Percentiles rank a stretch among this genome's conserved stretches.
Evolutionary conservation across 202 grass and related monocot genomes (phyloP).

Genomic region (Elaeis oleifera): DNA sequence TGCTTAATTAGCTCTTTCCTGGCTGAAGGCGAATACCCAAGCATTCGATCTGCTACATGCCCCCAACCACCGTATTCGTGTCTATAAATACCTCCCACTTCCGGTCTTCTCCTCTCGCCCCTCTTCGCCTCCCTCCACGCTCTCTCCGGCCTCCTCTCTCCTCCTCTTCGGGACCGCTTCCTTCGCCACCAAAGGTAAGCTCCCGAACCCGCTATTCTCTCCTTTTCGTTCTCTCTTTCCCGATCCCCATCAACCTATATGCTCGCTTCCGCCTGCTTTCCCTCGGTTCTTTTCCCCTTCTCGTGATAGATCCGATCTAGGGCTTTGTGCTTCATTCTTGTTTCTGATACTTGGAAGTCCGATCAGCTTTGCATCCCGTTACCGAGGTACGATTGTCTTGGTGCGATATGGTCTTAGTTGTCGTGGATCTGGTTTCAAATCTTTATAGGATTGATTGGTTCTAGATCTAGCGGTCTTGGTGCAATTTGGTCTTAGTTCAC

Average conservation of each 20-base stretch:
- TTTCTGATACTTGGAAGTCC: neutral
- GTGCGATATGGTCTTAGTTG: too few species aligned
- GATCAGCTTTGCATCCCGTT: neutral
- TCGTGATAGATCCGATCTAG: neutral
- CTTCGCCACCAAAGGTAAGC: slow-evolving; percentile 5
- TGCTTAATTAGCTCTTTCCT: too few species aligned
- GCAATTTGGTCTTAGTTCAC: too few species aligned
- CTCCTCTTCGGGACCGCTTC: neutral
- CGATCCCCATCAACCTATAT: neutral
- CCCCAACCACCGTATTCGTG: too few species aligned
- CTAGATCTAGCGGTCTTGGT: too few species aligned
- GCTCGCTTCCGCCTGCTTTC: neutral
- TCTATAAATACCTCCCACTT: too few species aligned
- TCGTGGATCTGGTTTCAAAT: too few species aligned
- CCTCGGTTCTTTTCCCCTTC: neutral
- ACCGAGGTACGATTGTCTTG: too few species aligned
- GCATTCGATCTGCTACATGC: too few species aligned
- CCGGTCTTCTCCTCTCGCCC: too few species aligned
- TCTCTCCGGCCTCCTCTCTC: neutral
- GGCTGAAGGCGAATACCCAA: too few species aligned
- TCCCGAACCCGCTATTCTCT: neutral
- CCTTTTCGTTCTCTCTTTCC: neutral
- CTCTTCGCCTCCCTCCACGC: neutral
- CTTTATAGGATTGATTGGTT: too few species aligned
- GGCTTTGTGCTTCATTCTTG: neutral